Percentiles rank a stretch among this genome's conserved stretches.
Conservation (phyloP, 805 yeast species). For the Candida coleopterorum region DNA sequence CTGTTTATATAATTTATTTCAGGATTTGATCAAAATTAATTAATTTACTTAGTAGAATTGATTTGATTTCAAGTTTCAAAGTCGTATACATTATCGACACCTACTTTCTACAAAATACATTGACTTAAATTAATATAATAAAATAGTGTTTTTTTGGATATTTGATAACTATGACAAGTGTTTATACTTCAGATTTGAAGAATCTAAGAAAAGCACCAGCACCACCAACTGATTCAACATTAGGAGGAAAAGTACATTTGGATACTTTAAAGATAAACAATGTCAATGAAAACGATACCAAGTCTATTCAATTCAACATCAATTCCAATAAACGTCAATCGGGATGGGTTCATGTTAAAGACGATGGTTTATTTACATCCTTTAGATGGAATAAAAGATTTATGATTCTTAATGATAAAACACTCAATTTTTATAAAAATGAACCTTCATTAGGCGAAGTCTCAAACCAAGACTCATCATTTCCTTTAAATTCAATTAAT, state of each 20-base stretch:
- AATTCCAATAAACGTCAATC: constrained; percentile 34
- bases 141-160: too few relatives aligned
- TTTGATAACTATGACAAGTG: constrained; percentile 26
- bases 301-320: constrained; percentile 13
- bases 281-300: background rate
- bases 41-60: too few relatives aligned
- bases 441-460: constrained; percentile 37
- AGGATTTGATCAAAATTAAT: too few relatives aligned
- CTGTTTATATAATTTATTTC: too few relatives aligned
- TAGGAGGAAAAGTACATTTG: background rate
- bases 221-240: constrained; percentile 23
- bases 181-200: constrained; percentile 37
- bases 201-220: constrained; percentile 43
- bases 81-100: too few relatives aligned
- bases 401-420: constrained; percentile 70
- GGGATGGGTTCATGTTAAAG: constrained; percentile 92
- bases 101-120: too few relatives aligned
- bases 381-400: constrained; percentile 92
- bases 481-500: constrained; percentile 35
- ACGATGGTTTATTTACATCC: constrained; percentile 77
- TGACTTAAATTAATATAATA: too few relatives aligned
- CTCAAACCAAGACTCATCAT: constrained; percentile 28
- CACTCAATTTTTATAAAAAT: constrained; percentile 67
- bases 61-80: too few relatives aligned
- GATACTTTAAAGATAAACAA: background rate